Evolutionary conservation across 1,284 basidiomycete genomes (phyloP), one percentile per base, ranked within the genome.

Genomic region (Cerrena zonata): DNA sequence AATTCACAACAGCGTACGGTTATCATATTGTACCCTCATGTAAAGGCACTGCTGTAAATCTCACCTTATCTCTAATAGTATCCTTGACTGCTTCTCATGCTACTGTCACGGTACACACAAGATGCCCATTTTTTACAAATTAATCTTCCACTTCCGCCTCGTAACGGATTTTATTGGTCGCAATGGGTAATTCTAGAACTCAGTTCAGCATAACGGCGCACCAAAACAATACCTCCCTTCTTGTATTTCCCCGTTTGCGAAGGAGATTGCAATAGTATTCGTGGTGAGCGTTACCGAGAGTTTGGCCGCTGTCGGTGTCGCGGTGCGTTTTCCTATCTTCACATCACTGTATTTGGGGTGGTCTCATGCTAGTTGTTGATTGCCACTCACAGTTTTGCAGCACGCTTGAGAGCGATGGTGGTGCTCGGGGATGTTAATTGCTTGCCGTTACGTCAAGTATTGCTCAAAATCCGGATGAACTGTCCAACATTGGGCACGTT

Each of bases 291-390:
- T 44, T 22, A n/a, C 13, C 42, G 24, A 22, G 13, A 13, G 24
- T 15, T 34, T 34, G 30, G 30, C 15, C 7, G 15, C 7, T 34
- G 30, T 47, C 45, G 45, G 45, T 47, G 21, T 26, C 30, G 26
- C 45, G 45, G 45, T 47, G 26, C 45, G 45, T 47, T 27, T 23
- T 47, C 45, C 45, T 47, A 47, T 47, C 45, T 41, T 41, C 39
- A 18, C 39, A 41, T 41, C 30, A 34, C 7, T 19, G 10, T 18
- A 10, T 41, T 41, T 19, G 10, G 10, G n/a, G 7, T 41, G 7
- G 10, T 41, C 39, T 41, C 39, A 41, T 34, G 30, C 30, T 34
- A 34, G 7, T 34, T 34, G 7, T 34, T 34, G 30, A 34, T 34
- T 7, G 30, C 30, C 30, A 34, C 15, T 34, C 30, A 15, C 30